Conservation (phyloP, 768 basidiomycete species). For the Erythrobasidium yunnanense region DNA sequence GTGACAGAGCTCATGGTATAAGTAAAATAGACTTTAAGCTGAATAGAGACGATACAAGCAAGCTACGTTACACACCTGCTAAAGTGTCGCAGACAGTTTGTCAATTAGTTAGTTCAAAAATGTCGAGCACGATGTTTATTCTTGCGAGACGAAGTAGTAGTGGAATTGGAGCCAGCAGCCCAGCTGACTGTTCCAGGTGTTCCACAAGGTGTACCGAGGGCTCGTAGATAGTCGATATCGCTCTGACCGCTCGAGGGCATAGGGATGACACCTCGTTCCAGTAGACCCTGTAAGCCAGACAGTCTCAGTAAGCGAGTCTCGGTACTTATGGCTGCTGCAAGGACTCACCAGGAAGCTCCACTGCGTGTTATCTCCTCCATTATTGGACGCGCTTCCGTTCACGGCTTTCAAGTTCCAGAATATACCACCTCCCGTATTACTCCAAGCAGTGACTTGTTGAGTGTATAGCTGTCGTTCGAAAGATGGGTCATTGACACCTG, state of each 20-base stretch:
- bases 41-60: too few relatives aligned
- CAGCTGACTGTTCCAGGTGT: not conserved
- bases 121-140: too few relatives aligned
- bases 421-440: not conserved
- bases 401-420: slow-evolving; percentile 19
- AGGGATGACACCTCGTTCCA: slow-evolving; percentile 3
- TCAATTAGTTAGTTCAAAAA: too few relatives aligned
- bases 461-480: slow-evolving; percentile 36
- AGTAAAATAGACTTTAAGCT: too few relatives aligned
- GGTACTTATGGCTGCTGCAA: not conserved
- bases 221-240: not conserved
- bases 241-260: slow-evolving; percentile 15
- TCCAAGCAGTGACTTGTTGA: not conserved
- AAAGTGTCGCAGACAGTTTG: too few relatives aligned
- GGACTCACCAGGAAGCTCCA: slow-evolving; percentile 13
- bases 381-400: slow-evolving; percentile 13
- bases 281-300: not conserved
- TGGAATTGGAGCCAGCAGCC: slow-evolving; percentile 1
- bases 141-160: not conserved
- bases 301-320: not conserved
- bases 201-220: slow-evolving; percentile 1
- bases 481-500: slow-evolving; percentile 31
- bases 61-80: too few relatives aligned
- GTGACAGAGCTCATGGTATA: too few relatives aligned
- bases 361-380: slow-evolving; percentile 15